Conservation (phyloP, 106 monocot genomes). For the Dendrobium chrysotoxum region DNA sequence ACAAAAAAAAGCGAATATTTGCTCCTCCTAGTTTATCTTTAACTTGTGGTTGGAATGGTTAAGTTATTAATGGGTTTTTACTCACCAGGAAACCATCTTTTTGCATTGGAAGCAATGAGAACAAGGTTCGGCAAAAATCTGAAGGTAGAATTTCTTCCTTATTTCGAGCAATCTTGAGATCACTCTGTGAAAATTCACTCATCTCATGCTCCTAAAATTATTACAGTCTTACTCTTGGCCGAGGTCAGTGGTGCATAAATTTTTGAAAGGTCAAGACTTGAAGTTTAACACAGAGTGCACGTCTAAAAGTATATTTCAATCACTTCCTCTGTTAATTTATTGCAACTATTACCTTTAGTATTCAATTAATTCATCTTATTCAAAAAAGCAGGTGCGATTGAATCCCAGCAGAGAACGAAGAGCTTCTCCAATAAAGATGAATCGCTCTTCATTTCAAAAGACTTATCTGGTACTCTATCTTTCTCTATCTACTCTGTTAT, state of each 20-base stretch:
- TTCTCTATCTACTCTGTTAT: slow-evolving; percentile 2
- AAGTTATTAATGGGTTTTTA: slow-evolving; percentile 1
- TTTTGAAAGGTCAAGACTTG: neutral
- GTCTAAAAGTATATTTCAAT: neutral
- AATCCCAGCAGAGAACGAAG: neutral
- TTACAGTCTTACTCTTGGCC: slow-evolving; percentile 5
- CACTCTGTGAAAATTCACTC: neutral
- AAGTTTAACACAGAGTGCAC: neutral
- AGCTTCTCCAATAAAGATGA: slow-evolving; percentile 5
- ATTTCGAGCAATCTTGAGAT: neutral
- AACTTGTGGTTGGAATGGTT: neutral
- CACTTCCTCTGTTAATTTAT: slow-evolving; percentile 1
- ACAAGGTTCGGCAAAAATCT: slow-evolving; percentile 4
- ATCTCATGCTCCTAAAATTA: neutral
- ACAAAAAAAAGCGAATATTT: neutral
- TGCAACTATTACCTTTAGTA: neutral
- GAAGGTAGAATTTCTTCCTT: neutral
- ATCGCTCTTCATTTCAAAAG: neutral
- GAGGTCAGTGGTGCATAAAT: slow-evolving; percentile 5
- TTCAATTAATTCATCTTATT: neutral
- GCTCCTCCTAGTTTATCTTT: neutral
- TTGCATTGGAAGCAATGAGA: slow-evolving; percentile 8
- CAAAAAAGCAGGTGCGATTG: neutral
- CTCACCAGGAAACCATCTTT: slow-evolving; percentile 5
- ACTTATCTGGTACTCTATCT: slow-evolving; percentile 4